Conservation (phyloP, 108 stramenopile species). For the Conticribra guillardii region DNA sequence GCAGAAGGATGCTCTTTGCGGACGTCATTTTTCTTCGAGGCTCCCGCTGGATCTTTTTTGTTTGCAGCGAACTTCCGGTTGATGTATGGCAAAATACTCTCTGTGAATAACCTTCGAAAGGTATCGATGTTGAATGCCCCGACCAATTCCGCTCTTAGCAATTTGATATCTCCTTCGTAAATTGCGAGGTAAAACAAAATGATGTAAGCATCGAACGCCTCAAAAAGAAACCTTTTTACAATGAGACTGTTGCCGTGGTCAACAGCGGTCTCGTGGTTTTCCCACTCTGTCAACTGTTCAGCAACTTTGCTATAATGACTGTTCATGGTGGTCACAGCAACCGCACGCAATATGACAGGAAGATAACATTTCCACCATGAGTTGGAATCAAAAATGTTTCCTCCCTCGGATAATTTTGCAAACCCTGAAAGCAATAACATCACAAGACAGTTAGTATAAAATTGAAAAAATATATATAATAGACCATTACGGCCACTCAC, state of each 20-base stretch:
- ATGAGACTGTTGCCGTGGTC: conserved; percentile 69
- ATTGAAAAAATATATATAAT: too few species aligned
- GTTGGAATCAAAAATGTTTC: conserved; percentile 63
- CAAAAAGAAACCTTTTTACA: conserved; percentile 82
- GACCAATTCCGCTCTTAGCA: conserved; percentile 62
- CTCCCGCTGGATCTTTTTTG: conserved; percentile 2
- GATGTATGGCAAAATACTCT: conserved; percentile 58
- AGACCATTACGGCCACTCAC: too few species aligned
- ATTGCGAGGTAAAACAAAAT: conserved; percentile 85
- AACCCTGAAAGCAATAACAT: too few species aligned
- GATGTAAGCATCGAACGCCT: conserved; percentile 88
- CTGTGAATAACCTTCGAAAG: conserved; percentile 53
- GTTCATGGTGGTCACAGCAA: conserved; percentile 68
- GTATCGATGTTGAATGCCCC: conserved; percentile 66
- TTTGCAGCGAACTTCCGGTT: conserved; percentile 18
- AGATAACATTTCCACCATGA: conserved; percentile 56
- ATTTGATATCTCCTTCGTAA: conserved; percentile 73
- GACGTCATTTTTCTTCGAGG: conserved; percentile 24
- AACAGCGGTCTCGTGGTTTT: conserved; percentile 73
- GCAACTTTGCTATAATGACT: conserved; percentile 64
- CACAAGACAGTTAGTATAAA: too few species aligned
- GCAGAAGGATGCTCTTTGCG: background rate
- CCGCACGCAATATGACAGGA: conserved; percentile 70
- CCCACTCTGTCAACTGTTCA: conserved; percentile 68
- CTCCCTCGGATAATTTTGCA: conserved; percentile 62